phyloP scores from a whole-genome alignment of 768 basidiomycete genomes.

The Rhizopogon vulgaris region DNA sequence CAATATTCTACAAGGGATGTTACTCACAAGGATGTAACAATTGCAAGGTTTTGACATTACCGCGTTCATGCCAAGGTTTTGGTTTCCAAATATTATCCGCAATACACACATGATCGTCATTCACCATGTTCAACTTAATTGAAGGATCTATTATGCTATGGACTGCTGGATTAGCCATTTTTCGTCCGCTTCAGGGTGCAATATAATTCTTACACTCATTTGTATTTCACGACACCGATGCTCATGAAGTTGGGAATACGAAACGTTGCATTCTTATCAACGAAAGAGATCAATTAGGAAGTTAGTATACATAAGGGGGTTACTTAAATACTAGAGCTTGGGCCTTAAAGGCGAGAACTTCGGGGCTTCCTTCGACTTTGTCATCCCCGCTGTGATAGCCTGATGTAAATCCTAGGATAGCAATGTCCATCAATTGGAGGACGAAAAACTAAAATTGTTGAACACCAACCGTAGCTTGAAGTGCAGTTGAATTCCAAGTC shows the following conservation, averaged over 20 bases:
- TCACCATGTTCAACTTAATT: too few species aligned
- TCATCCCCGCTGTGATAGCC: constrained; percentile 2
- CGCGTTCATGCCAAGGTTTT: too few species aligned
- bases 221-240: neutral
- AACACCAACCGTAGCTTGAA: constrained; percentile 39
- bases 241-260: neutral
- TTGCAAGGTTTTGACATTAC: too few species aligned
- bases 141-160: too few species aligned
- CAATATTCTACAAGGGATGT: too few species aligned
- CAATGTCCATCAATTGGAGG: neutral
- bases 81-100: too few species aligned
- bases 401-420: constrained; percentile 5
- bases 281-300: neutral
- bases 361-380: neutral
- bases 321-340: neutral
- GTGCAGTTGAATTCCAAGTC: constrained; percentile 48
- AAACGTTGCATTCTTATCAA: neutral
- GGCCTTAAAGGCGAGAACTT: constrained; percentile 3
- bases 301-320: neutral
- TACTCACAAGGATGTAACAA: too few species aligned
- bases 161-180: too few species aligned
- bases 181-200: too few species aligned
- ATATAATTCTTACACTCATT: neutral
- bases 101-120: too few species aligned
- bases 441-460: too few species aligned